A percentile compares a stretch with the other conserved stretches of the same genome.
These are phyloP conservation scores for Xylaria telfairii DNA, from an alignment of 495 filamentous ascomycete species.

Conservation along the genomic window DNA sequence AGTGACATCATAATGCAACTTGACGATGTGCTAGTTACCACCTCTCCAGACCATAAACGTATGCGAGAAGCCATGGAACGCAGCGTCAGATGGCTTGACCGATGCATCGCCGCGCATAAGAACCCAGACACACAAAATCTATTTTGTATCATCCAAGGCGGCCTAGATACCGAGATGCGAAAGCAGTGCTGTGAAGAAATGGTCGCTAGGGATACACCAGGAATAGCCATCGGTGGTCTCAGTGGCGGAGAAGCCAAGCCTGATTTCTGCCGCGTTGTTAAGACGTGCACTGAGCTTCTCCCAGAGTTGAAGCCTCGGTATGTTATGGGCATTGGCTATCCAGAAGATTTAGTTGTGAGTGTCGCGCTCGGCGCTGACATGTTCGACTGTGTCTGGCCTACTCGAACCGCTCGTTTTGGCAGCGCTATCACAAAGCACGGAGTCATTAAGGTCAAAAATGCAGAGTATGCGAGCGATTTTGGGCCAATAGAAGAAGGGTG, in stretches of 20 bases:
- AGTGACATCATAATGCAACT: slow-evolving; percentile 99
- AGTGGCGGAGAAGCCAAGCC: slow-evolving; percentile 77
- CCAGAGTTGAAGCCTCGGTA: slow-evolving; percentile 93
- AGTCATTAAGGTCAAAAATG: slow-evolving; percentile 80
- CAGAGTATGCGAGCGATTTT: slow-evolving; percentile 79
- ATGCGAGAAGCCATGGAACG: slow-evolving; percentile 96
- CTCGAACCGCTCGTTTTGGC: slow-evolving; percentile 92
- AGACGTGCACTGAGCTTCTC: slow-evolving; percentile 81
- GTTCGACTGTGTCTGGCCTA: slow-evolving; percentile 99
- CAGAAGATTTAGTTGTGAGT: slow-evolving; percentile 91
- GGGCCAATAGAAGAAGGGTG: slow-evolving; percentile 82
- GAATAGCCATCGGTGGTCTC: slow-evolving; percentile 94
- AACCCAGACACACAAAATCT: slow-evolving; percentile 84
- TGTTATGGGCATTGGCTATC: slow-evolving; percentile 98
- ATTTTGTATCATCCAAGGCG: slow-evolving; percentile 99
- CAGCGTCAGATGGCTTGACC: slow-evolving; percentile 97
- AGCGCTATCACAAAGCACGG: slow-evolving; percentile 87
- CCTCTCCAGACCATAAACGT: slow-evolving; percentile 81
- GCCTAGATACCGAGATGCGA: slow-evolving; percentile 88
- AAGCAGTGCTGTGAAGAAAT: slow-evolving; percentile 85
- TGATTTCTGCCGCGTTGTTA: slow-evolving; percentile 70
- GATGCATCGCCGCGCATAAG: slow-evolving; percentile 90
- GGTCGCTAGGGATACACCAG: slow-evolving; percentile 89
- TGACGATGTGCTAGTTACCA: slow-evolving; percentile 95
- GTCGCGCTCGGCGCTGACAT: slow-evolving; percentile 95